These are phyloP conservation scores for Hebeloma cylindrosporum DNA, from an alignment of 768 basidiomycete genomes.

Conservation along the genomic window DNA sequence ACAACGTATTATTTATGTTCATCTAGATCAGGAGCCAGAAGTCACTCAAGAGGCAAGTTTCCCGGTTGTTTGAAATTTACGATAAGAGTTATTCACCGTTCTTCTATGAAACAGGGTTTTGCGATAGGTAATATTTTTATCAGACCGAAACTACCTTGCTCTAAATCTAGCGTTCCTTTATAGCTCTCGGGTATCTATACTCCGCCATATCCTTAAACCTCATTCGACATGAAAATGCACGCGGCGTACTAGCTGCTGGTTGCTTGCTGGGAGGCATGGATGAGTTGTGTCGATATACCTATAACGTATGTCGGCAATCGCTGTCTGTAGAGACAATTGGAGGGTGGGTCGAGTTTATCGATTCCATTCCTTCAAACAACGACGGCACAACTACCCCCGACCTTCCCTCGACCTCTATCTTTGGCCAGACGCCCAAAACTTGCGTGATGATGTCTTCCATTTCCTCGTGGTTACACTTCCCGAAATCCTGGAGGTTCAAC, in stretches of 20 bases:
- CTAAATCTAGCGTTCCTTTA: slow-evolving; percentile 17
- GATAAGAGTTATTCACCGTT: slow-evolving; percentile 13
- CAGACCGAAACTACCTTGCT: not conserved
- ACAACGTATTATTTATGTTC: slow-evolving; percentile 70
- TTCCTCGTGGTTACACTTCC: slow-evolving; percentile 78
- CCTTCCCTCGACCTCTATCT: slow-evolving; percentile 54
- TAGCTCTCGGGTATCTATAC: slow-evolving; percentile 81
- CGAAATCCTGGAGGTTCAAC: slow-evolving; percentile 55
- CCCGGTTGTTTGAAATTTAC: slow-evolving; percentile 8
- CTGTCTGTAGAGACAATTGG: slow-evolving; percentile 74
- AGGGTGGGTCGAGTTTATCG: slow-evolving; percentile 78
- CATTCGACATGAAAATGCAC: slow-evolving; percentile 76
- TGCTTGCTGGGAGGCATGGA: slow-evolving; percentile 87
- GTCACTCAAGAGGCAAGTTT: slow-evolving; percentile 78
- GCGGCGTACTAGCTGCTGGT: slow-evolving; percentile 82
- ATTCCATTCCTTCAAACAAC: slow-evolving; percentile 47
- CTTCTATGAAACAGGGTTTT: slow-evolving; percentile 52
- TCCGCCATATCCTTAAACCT: slow-evolving; percentile 68
- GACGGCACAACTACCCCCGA: slow-evolving; percentile 56
- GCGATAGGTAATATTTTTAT: slow-evolving; percentile 55
- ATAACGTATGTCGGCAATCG: slow-evolving; percentile 72
- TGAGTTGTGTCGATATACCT: slow-evolving; percentile 77
- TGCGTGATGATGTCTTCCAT: slow-evolving; percentile 76
- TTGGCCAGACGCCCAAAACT: slow-evolving; percentile 71
- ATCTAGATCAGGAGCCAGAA: slow-evolving; percentile 76